Conservation (phyloP, 2,329 filamentous ascomycete species). For the Blastomyces gilchristii region DNA sequence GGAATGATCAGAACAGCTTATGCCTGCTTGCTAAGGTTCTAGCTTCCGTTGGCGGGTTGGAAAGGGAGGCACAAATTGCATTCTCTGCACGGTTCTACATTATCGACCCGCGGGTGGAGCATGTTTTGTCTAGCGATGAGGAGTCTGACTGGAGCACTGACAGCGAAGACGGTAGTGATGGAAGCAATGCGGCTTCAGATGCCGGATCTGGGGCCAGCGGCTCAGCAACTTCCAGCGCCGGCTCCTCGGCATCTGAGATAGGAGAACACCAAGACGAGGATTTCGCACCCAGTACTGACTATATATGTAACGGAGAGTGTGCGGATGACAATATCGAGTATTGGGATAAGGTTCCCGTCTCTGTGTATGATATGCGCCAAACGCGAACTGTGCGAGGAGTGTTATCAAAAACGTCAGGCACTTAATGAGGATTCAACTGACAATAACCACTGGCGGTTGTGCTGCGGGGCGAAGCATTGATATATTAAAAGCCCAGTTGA, state of each 20-base stretch:
- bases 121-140: neutral
- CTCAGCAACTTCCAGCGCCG: neutral
- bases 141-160: neutral
- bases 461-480: neutral
- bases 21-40: neutral
- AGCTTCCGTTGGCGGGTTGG: neutral
- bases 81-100: constrained; percentile 1
- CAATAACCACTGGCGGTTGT: neutral
- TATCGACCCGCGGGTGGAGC: neutral
- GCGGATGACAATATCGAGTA: neutral
- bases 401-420: neutral
- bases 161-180: neutral
- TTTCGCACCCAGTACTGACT: neutral
- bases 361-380: neutral
- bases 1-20: constrained; percentile 2
- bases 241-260: neutral
- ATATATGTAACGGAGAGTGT: neutral
- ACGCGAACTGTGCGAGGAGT: neutral
- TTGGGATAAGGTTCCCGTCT: neutral
- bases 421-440: neutral
- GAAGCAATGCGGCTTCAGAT: neutral
- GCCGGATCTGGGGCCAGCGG: neutral
- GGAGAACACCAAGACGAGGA: neutral
- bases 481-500: neutral
- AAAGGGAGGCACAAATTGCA: constrained; percentile 1